Percentiles rank a stretch among this genome's conserved stretches.
Conservation (phyloP, 2,329 filamentous ascomycete genomes). For the Elsinoe perseae region DNA sequence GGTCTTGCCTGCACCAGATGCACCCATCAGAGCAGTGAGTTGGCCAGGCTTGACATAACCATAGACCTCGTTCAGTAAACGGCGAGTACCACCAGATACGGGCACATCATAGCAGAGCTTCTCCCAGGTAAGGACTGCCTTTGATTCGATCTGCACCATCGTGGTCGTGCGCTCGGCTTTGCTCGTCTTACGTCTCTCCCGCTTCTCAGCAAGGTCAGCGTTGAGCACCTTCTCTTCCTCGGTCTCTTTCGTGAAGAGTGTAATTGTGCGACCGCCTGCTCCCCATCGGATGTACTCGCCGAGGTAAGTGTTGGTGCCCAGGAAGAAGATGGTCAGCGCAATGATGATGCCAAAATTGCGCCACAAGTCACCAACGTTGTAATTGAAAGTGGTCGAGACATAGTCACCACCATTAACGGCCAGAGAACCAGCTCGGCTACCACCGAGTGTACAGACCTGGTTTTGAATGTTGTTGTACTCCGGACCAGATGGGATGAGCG, state of each 20-base stretch:
- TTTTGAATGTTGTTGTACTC: slow-evolving; percentile 63
- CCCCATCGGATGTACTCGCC: slow-evolving; percentile 73
- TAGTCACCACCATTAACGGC: slow-evolving; percentile 61
- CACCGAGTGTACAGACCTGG: slow-evolving; percentile 74
- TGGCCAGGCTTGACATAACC: slow-evolving; percentile 45
- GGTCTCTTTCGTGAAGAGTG: slow-evolving; percentile 65
- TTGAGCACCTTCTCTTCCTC: slow-evolving; percentile 61
- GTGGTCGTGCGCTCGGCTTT: slow-evolving; percentile 45
- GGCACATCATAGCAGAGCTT: slow-evolving; percentile 44
- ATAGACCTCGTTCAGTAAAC: slow-evolving; percentile 40
- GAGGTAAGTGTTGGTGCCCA: slow-evolving; percentile 65
- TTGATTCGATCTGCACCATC: slow-evolving; percentile 51
- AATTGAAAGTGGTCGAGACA: slow-evolving; percentile 60
- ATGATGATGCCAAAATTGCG: slow-evolving; percentile 77
- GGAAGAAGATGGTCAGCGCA: slow-evolving; percentile 65
- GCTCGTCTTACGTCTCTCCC: slow-evolving; percentile 44
- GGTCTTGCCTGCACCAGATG: slow-evolving; percentile 71
- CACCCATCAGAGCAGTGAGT: slow-evolving; percentile 45
- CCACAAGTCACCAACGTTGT: slow-evolving; percentile 63
- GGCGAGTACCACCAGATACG: slow-evolving; percentile 38
- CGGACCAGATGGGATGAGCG: slow-evolving; percentile 62
- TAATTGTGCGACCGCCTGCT: slow-evolving; percentile 71
- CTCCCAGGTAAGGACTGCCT: slow-evolving; percentile 50
- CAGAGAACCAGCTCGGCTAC: slow-evolving; percentile 57
- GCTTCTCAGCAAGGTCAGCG: slow-evolving; percentile 52